Evolutionary conservation across 179 eudicot genomes (phyloP), one percentile per base, ranked within the genome.

Genomic region (Pouteria campechiana): DNA sequence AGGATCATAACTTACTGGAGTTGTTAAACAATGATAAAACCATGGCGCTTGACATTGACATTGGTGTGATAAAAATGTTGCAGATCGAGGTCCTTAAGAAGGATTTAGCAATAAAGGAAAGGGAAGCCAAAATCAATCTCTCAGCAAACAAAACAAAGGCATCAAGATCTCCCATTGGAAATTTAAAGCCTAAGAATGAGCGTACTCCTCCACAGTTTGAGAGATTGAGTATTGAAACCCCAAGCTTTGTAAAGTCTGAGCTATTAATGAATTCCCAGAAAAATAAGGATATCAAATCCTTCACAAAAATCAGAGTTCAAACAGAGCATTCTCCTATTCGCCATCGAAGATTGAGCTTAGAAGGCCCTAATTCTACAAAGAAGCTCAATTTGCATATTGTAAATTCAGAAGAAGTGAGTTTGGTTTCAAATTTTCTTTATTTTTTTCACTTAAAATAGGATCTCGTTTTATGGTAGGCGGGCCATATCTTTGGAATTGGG

Each of bases 41-140:
- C 24, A 22, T 5, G n/a, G n/a, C 6, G 10, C 11, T 25, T 9
- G 31, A 5, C 4, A 5, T 32, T n/a, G 9, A 31, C 7, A 20
- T 19, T 24, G 21, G 25, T 33, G 13, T 50, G 32, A 12, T 17
- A 23, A 4, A 27, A 18, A 47, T 33, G 10, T 34, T 68, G 67
- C 74, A 88, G 96, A 59, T 90, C 32, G 96, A 82, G 50, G 57
- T 10, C 50, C 90, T 90, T 19, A 79, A 70, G 65, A 73, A 54
- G 64, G 76, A 65, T 25, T 49, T 86, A 57, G 64, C 55, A 7
- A 72, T 53, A 36, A 70, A 68, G 56, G 72, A 72, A 44, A 46
- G n/a, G n/a, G n/a, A n/a, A n/a, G n/a, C n/a, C n/a, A n/a, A n/a
- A 48, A 11, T 18, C 20, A 32, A 73, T 44, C 32, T 46, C 64